phyloP scores from a whole-genome alignment of 176 grass and related monocot species.

The Aegilops longissima region DNA sequence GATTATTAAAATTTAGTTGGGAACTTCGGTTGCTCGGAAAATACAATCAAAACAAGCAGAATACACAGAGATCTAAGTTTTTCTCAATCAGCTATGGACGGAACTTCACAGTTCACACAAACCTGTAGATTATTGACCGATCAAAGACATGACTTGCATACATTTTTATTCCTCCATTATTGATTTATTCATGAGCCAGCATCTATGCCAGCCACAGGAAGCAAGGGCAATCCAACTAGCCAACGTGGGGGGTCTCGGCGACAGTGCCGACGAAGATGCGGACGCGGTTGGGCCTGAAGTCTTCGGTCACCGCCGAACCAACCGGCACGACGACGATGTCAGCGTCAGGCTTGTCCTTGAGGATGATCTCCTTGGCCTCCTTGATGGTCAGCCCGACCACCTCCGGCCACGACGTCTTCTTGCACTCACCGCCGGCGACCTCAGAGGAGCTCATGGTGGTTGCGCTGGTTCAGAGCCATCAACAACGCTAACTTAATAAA shows the following conservation, averaged over 20 bases:
- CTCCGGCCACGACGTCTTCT: background rate
- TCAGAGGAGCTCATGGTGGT: background rate
- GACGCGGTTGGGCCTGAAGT: background rate
- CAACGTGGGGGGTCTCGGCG: background rate
- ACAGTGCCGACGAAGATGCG: background rate
- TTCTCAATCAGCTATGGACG: no score
- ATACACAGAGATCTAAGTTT: no score
- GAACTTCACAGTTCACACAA: no score
- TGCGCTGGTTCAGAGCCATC: no score
- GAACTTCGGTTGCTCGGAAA: no score
- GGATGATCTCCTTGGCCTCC: background rate
- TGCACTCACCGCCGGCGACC: background rate
- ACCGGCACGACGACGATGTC: background rate
- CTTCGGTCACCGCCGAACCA: background rate
- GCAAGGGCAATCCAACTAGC: background rate
- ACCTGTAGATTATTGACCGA: no score
- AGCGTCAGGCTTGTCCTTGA: background rate
- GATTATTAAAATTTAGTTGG: no score
- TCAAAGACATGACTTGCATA: background rate
- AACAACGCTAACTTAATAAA: no score
- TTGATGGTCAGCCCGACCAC: background rate
- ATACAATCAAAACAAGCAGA: no score
- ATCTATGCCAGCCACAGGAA: background rate
- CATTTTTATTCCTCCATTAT: background rate
- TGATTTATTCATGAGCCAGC: background rate